phyloP scores from a whole-genome alignment of 2,329 filamentous ascomycete species.

The Diaporthe nobilis region DNA sequence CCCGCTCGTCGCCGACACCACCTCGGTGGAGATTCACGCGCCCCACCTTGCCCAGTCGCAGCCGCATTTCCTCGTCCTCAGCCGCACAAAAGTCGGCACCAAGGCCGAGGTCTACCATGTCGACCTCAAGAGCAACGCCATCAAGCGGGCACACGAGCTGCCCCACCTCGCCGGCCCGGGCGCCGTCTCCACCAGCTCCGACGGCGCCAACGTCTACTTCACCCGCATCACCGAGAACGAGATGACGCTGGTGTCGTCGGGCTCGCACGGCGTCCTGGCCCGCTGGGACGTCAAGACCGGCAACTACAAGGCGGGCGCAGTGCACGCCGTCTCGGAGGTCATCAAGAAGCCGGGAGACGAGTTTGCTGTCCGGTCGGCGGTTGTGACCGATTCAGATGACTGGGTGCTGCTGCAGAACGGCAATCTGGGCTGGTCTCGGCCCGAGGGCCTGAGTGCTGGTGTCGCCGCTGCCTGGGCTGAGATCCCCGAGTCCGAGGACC shows the following conservation, averaged over 20 bases:
- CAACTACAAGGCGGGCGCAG: slow-evolving; percentile 59
- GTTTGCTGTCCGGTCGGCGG: slow-evolving; percentile 84
- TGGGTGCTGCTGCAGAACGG: slow-evolving; percentile 91
- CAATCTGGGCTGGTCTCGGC: slow-evolving; percentile 82
- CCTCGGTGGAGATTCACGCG: slow-evolving; percentile 77
- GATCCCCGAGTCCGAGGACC: slow-evolving; percentile 77
- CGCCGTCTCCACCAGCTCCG: slow-evolving; percentile 83
- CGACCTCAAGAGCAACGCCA: slow-evolving; percentile 76
- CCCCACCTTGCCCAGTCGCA: slow-evolving; percentile 79
- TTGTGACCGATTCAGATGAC: slow-evolving; percentile 77
- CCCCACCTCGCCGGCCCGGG: slow-evolving; percentile 79
- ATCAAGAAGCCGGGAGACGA: slow-evolving; percentile 77
- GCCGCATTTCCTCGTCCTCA: slow-evolving; percentile 89
- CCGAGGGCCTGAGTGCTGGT: slow-evolving; percentile 86
- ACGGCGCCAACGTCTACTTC: slow-evolving; percentile 89
- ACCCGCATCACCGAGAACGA: slow-evolving; percentile 84
- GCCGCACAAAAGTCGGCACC: slow-evolving; percentile 76
- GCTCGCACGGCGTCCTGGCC: slow-evolving; percentile 81
- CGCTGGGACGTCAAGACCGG: slow-evolving; percentile 75
- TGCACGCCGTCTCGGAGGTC: slow-evolving; percentile 86
- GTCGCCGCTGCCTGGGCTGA: slow-evolving; percentile 86
- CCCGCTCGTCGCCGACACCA: slow-evolving; percentile 61
- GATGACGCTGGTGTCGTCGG: slow-evolving; percentile 80
- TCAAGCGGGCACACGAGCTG: slow-evolving; percentile 85
- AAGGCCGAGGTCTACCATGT: slow-evolving; percentile 91